phyloP scores from a whole-genome alignment of 176 grass and related monocot species.

The Saccharum officinarum region DNA sequence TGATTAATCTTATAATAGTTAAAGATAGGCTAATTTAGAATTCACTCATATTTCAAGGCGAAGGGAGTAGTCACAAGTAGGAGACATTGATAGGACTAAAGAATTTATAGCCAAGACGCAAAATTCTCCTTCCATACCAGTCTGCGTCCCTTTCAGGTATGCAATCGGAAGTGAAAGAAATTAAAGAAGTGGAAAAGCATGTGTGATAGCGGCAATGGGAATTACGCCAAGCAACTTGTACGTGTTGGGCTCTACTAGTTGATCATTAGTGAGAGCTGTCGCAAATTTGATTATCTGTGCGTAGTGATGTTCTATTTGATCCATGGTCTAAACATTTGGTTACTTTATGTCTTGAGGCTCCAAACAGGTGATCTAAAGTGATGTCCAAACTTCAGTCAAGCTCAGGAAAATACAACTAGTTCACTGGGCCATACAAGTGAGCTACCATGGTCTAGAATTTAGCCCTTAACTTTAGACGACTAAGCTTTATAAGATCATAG shows the following conservation, averaged over 20 bases:
- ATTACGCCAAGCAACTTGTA: background rate
- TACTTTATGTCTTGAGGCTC: background rate
- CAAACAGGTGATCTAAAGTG: background rate
- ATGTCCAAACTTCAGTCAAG: no score
- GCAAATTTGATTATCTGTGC: background rate
- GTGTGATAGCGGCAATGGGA: background rate
- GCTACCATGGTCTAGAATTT: background rate
- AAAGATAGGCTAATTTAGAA: background rate
- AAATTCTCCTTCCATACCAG: slow-evolving; percentile 19
- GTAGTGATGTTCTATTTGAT: no score
- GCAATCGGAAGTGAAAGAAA: background rate
- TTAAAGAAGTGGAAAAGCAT: background rate
- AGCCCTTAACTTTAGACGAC: background rate
- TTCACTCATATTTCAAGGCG: background rate
- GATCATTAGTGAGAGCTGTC: background rate
- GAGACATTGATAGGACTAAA: slow-evolving; percentile 16
- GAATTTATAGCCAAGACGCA: slow-evolving; percentile 14
- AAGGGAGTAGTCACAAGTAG: slow-evolving; percentile 20
- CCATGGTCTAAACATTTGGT: background rate
- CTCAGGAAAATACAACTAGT: no score
- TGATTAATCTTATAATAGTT: background rate
- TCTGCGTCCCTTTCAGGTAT: slow-evolving; percentile 31
- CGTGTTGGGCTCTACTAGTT: background rate
- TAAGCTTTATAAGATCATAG: background rate
- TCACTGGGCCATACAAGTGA: no score